Base-by-base conservation (phyloP, 371 early-diverging fungal species). In the Mucor plumbeus region DNA sequence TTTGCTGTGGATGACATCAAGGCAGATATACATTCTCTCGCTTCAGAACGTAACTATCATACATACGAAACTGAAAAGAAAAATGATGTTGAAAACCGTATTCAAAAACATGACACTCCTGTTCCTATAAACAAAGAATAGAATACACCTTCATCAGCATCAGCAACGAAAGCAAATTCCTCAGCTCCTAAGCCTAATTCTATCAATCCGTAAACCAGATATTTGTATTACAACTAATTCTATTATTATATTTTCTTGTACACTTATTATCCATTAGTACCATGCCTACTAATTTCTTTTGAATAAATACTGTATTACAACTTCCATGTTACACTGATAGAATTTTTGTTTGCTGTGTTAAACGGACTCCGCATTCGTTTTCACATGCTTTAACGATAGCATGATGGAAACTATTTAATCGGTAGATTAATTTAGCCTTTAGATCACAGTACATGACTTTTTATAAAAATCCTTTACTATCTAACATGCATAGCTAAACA, bases 1-100 rank as follows among this genome's bases (percentile, higher is more conserved):
- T 85, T 84, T 69, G 72, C 69, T 38, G 35, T 57, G 38, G 69
- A 72, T 31, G 63, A 53, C 13, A 47, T 63, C 40, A 59, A 71
- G 47, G 50, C 63, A 19, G 71, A 71, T 47, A 38, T 60, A 7
- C 11, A 19, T 57, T 61, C 65, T 1, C 36, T 69, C 8, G 47
- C 41, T 17, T 64, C 59, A n/a, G 59, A 63, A 1, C 57, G 58
- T 6, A n/a, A 48, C 4, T 14, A 68, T 14, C 26, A 61, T 9
- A 54, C 53, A 19, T 50, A 58, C n/a, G 54, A 63, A 43, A 55
- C 48, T 5, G 63, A 68, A 63, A 68, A 63, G 58, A 67, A 57
- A 7, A 36, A 43, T 9, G 41, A 65, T 26, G 31, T 65, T 14
- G 65, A 61, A 26, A 53, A 31, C 11, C 53, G 31, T 14, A 26